Evolutionary conservation across 768 basidiomycete species (phyloP).

Genomic region (Favolaschia claudopus): DNA sequence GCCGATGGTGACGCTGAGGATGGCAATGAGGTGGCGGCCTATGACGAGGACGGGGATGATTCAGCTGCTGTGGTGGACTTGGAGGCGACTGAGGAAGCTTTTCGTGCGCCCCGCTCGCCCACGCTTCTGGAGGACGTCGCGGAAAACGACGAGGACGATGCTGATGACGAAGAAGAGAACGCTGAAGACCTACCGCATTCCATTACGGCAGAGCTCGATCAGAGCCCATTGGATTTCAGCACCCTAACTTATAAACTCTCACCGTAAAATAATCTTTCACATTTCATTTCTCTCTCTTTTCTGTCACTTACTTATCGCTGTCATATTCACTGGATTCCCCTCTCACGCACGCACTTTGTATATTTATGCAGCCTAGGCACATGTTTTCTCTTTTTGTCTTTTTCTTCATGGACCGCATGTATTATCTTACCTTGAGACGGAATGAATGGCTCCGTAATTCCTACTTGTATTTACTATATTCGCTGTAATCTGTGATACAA

Average conservation of each 20-base stretch:
- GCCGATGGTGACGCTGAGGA: slow-evolving; percentile 68
- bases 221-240: slow-evolving; percentile 24
- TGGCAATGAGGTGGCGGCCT: slow-evolving; percentile 68
- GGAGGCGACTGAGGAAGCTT: slow-evolving; percentile 48
- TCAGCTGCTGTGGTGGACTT: too few relatives aligned
- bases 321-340: slow-evolving; percentile 16
- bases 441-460: too few relatives aligned
- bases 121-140: slow-evolving; percentile 23
- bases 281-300: too few relatives aligned
- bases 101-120: slow-evolving; percentile 13
- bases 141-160: slow-evolving; percentile 16
- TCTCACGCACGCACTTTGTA: slow-evolving; percentile 22
- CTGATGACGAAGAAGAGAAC: neutral
- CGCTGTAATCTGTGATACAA: too few relatives aligned
- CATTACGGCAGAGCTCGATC: slow-evolving; percentile 18
- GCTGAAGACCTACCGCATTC: slow-evolving; percentile 16
- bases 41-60: slow-evolving; percentile 73
- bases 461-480: too few relatives aligned
- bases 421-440: slow-evolving; percentile 11
- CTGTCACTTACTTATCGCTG: neutral
- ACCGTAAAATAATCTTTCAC: neutral
- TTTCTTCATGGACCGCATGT: slow-evolving; percentile 12
- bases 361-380: slow-evolving; percentile 16
- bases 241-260: slow-evolving; percentile 11
- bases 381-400: slow-evolving; percentile 1